Conservation (phyloP, 106 monocot genomes). For the Agapanthus africanus region DNA sequence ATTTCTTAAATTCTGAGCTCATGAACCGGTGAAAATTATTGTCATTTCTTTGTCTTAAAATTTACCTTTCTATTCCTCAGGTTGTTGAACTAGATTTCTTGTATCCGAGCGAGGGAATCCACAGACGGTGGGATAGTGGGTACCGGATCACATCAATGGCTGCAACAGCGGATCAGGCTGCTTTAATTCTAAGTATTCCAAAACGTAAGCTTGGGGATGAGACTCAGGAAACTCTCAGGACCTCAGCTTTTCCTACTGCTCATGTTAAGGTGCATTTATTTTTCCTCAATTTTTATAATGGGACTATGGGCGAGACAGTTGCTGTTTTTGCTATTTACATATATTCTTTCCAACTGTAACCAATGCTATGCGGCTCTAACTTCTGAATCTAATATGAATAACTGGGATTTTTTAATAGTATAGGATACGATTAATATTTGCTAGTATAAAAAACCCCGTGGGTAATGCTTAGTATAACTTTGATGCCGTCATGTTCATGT, state of each 20-base stretch:
- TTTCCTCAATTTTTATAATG: neutral
- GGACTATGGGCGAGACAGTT: too few relatives aligned
- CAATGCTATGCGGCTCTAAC: too few relatives aligned
- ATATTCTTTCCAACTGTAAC: too few relatives aligned
- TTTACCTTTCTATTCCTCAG: too few relatives aligned
- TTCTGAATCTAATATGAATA: too few relatives aligned
- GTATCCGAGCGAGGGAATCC: slow-evolving; percentile 56
- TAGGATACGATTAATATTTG: too few relatives aligned
- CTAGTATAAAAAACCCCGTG: too few relatives aligned
- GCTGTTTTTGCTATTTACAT: too few relatives aligned
- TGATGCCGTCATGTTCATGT: too few relatives aligned
- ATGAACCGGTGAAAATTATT: neutral
- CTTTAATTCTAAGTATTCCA: slow-evolving; percentile 44
- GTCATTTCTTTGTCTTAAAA: too few relatives aligned
- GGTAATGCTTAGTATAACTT: too few relatives aligned
- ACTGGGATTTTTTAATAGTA: too few relatives aligned
- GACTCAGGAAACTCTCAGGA: slow-evolving; percentile 55
- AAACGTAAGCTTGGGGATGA: slow-evolving; percentile 34
- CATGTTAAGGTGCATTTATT: slow-evolving; percentile 34
- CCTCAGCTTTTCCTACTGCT: slow-evolving; percentile 37
- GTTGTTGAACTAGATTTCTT: slow-evolving; percentile 47
- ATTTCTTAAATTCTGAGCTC: neutral
- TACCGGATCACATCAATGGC: slow-evolving; percentile 48
- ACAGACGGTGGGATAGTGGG: slow-evolving; percentile 44
- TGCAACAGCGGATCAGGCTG: slow-evolving; percentile 44